Evolutionary conservation across 2,329 filamentous ascomycete species (phyloP).

Genomic region (Pseudocercospora macadamiae): DNA sequence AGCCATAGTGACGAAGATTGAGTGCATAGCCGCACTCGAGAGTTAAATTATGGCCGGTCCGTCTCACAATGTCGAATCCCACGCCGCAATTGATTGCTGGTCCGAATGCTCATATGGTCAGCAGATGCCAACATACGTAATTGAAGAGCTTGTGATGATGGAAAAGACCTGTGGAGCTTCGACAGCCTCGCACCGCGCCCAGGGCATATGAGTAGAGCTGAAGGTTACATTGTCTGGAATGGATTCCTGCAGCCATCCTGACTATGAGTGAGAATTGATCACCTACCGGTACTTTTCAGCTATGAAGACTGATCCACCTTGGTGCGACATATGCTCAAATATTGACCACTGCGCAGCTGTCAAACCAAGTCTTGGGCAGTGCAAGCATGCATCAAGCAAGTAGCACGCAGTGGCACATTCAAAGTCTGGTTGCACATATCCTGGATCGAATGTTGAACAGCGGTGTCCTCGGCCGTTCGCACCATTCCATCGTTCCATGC

Average conservation of each 20-base stretch:
- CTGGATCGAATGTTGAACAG: too few relatives aligned
- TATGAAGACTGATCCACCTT: background rate
- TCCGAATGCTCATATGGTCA: too few relatives aligned
- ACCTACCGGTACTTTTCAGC: background rate
- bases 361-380: background rate
- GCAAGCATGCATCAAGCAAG: background rate
- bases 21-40: too few relatives aligned
- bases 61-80: too few relatives aligned
- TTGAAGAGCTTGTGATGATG: too few relatives aligned
- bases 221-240: background rate
- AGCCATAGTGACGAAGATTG: too few relatives aligned
- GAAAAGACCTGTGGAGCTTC: background rate
- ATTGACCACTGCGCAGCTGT: background rate
- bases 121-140: too few relatives aligned
- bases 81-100: too few relatives aligned
- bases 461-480: background rate
- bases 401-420: background rate
- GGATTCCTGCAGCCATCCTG: background rate
- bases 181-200: background rate
- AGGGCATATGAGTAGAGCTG: background rate
- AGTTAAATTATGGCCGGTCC: too few relatives aligned
- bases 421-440: too few relatives aligned
- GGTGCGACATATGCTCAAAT: background rate
- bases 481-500: background rate
- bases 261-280: background rate